These are phyloP conservation scores for Mycena albidolilacea DNA, from an alignment of 768 basidiomycete genomes.

Conservation along the genomic window DNA sequence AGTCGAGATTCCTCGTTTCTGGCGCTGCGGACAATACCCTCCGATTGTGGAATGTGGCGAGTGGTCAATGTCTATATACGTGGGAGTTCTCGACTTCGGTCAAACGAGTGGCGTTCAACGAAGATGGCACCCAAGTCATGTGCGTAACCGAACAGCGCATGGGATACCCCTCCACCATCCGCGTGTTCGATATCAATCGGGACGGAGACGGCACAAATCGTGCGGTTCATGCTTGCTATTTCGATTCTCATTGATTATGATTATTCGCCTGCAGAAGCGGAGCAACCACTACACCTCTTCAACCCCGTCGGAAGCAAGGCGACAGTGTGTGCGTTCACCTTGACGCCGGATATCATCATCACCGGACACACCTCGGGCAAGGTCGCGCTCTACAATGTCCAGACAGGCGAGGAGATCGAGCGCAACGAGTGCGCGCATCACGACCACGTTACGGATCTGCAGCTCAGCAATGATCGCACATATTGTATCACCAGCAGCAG, in stretches of 20 bases:
- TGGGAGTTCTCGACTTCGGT: constrained; percentile 99
- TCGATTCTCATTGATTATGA: constrained; percentile 2
- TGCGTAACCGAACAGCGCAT: constrained; percentile 98
- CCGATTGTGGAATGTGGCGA: constrained; percentile 89
- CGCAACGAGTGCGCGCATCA: constrained; percentile 91
- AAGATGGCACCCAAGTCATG: constrained; percentile 85
- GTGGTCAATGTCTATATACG: constrained; percentile 91
- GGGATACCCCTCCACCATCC: constrained; percentile 92
- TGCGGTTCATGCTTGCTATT: constrained; percentile 57
- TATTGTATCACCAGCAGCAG: constrained; percentile 98
- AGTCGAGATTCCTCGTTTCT: constrained; percentile 89
- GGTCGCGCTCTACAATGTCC: constrained; percentile 90
- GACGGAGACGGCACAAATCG: constrained; percentile 87
- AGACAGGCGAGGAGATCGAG: constrained; percentile 85
- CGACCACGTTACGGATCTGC: constrained; percentile 92
- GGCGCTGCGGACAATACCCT: constrained; percentile 96
- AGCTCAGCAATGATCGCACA: constrained; percentile 88
- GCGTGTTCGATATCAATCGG: constrained; percentile 90
- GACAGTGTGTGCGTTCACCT: constrained; percentile 95
- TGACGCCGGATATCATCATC: constrained; percentile 82
- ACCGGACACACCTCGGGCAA: constrained; percentile 99
- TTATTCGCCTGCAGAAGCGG: constrained; percentile 67
- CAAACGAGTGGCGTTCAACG: constrained; percentile 94
- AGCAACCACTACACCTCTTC: constrained; percentile 84
- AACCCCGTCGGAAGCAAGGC: constrained; percentile 94